Evolutionary conservation across 441 rosid species (phyloP), one percentile per base, ranked within the genome.

Genomic region (Brassica balearica): DNA sequence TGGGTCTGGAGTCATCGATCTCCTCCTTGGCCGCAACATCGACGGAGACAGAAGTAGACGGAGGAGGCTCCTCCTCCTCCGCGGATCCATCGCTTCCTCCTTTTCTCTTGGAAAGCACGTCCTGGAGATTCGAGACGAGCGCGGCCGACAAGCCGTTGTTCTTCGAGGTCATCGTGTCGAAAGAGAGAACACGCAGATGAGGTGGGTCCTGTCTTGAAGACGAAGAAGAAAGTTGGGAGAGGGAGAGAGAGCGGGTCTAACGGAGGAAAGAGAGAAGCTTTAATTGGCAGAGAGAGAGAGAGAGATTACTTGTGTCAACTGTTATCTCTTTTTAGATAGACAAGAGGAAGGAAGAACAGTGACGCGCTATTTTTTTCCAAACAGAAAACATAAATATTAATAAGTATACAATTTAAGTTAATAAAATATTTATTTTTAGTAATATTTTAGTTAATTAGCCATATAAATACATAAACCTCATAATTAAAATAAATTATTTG

Each of bases 71-170:
- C 77, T 87, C 88, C 1, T 51, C 8, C 19, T 19, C 19, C 19
- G 58, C 51, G 36, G 93, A 82, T 78, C 86, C 78, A 3, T 76
- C 84, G 41, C 74, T 78, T 12, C 58, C 78, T 55, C 68, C 80
- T 85, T 58, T 77, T 84, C 88, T 82, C 74, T 83, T 88, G 3
- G 77, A 83, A 60, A 96, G 93, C 64, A 87, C 99, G 55, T 94
- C 91, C 48, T 96, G 96, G 67, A 94, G 90, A 86, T 92, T 94
- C 29, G 95, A 90, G 41, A 94, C 95, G 6, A 94, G 86, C 27
- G 92, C 95, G 0, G 97, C 95, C 3, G 98, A 91, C 71, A 94
- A 82, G 46, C 79, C 68, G 80, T 87, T 93, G 77, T 85, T 86
- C 82, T 85, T 91, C 79, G 92, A 89, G 46, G 77, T 82, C 73